phyloP scores from a whole-genome alignment of 805 yeast genomes.

The Zygotorulaspora florentina region DNA sequence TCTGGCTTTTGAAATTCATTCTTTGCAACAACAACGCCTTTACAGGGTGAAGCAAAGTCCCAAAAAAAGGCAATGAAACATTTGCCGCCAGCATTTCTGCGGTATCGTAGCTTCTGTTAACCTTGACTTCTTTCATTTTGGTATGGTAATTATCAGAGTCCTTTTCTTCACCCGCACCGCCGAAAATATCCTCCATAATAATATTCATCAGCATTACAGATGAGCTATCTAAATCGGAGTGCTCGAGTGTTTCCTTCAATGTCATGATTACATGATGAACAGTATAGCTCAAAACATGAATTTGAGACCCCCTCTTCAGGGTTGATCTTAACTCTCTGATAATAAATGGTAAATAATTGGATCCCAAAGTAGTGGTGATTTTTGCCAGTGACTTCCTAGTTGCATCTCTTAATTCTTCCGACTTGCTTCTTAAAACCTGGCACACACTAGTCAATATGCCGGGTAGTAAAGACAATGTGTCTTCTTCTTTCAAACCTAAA shows the following conservation, averaged over 20 bases:
- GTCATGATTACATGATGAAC: conserved; percentile 67
- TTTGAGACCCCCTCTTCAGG: conserved; percentile 82
- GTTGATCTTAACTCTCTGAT: conserved; percentile 76
- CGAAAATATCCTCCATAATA: conserved; percentile 90
- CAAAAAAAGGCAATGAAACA: conserved; percentile 55
- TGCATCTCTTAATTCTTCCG: conserved; percentile 85
- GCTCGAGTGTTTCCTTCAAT: conserved; percentile 43
- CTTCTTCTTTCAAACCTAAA: conserved; percentile 54
- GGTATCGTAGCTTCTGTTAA: conserved; percentile 81
- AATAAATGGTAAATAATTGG: conserved; percentile 67
- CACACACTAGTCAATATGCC: conserved; percentile 82
- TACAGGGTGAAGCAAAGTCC: conserved; percentile 61
- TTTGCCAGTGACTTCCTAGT: conserved; percentile 70
- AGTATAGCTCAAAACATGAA: conserved; percentile 87
- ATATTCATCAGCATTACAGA: conserved; percentile 58
- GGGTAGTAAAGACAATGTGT: conserved; percentile 60
- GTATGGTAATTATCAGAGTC: conserved; percentile 89
- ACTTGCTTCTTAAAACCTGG: conserved; percentile 77
- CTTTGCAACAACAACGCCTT: conserved; percentile 59
- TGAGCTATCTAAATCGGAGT: conserved; percentile 73
- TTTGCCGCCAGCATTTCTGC: conserved; percentile 71
- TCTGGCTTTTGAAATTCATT: conserved; percentile 62
- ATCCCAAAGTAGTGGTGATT: conserved; percentile 63
- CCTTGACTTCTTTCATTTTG: conserved; percentile 85
- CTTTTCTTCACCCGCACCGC: conserved; percentile 87